phyloP scores from a whole-genome alignment of 2,329 filamentous ascomycete genomes.

The Drechslera avenae region DNA sequence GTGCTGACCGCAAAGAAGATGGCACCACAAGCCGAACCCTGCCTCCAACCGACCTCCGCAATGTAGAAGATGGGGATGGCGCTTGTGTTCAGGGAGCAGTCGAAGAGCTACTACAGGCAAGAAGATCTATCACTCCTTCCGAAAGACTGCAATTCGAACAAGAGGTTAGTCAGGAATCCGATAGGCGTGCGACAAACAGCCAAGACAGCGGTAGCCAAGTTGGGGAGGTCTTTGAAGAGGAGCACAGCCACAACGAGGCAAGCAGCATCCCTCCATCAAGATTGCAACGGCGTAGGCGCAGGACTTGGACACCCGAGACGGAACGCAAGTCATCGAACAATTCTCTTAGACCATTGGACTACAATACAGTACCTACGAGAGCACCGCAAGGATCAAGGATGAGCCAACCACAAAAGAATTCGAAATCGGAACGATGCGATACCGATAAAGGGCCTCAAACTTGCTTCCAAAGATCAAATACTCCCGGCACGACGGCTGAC shows the following conservation, averaged over 20 bases:
- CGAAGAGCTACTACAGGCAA: conserved; percentile 7
- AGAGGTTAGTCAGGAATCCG: not conserved
- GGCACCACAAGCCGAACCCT: conserved; percentile 3
- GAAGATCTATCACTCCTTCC: conserved; percentile 8
- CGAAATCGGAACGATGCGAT: not conserved
- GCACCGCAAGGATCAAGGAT: not conserved
- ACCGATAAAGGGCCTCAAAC: not conserved
- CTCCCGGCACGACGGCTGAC: not conserved
- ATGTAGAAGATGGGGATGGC: conserved; percentile 8
- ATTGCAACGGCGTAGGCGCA: not conserved
- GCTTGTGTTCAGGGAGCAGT: conserved; percentile 3
- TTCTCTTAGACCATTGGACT: conserved; percentile 7
- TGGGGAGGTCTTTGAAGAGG: not conserved
- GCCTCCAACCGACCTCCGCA: not conserved
- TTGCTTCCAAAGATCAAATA: not conserved
- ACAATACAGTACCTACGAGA: conserved; percentile 2
- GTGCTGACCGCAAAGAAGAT: conserved; percentile 3
- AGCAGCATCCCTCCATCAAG: not conserved
- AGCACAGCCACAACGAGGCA: not conserved
- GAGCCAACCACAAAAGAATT: not conserved
- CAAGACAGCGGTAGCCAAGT: conserved; percentile 3
- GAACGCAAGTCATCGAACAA: conserved; percentile 4
- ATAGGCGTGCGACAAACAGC: conserved; percentile 1
- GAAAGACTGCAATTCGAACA: conserved; percentile 3
- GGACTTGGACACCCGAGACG: not conserved